Base-by-base conservation (phyloP, 495 filamentous ascomycete genomes). In the Talaromyces stipitatus region DNA sequence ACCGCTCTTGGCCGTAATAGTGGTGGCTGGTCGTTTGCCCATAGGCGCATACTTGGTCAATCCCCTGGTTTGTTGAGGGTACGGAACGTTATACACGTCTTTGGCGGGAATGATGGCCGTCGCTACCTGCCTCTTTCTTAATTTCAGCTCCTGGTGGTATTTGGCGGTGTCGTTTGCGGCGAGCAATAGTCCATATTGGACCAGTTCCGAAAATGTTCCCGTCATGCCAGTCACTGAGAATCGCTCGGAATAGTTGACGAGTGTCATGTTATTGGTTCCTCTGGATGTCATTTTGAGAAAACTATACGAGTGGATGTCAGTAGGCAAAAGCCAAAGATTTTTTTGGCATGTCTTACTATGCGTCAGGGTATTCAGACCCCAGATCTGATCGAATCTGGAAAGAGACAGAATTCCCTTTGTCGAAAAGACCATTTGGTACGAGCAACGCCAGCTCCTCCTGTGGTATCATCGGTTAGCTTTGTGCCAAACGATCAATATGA, bases 211-310 rank as follows among this genome's bases (percentile, higher is more conserved):
- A 54, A 87, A 87, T 4, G 72, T 70, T 43, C 87, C 86, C 23
- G 80, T 85, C 86, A 89, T 89, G 64, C 78, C 79, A 8, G 72
- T 76, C 29, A 89, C 64, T 27, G 84, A 79, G 66, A 91, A 91
- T 54, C 84, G 84, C 24, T 66, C 57, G 16, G 85, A 86, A 66
- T 79, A 88, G 59, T 80, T 86, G 45, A 73, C 77, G 1, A 85
- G 73, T 2, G 68, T 73, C 2, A 78, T 79, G 27, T 79, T 78
- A 20, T 73, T 68, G 3, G 67, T 66, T 7, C 78, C 76, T 9
- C 76, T 70, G 16, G 83, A 78, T 48, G 82, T 66, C 61, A 89
- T 84, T 60, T 82, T 81, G 14, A 88, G 69, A 71, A 85, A 91
- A 70, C 85, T 89, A 53, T 45, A 60, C 11, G 54, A 59, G 36